Conservation (phyloP, 2,329 filamentous ascomycete genomes). For the Ascochyta viciae-villosae region DNA sequence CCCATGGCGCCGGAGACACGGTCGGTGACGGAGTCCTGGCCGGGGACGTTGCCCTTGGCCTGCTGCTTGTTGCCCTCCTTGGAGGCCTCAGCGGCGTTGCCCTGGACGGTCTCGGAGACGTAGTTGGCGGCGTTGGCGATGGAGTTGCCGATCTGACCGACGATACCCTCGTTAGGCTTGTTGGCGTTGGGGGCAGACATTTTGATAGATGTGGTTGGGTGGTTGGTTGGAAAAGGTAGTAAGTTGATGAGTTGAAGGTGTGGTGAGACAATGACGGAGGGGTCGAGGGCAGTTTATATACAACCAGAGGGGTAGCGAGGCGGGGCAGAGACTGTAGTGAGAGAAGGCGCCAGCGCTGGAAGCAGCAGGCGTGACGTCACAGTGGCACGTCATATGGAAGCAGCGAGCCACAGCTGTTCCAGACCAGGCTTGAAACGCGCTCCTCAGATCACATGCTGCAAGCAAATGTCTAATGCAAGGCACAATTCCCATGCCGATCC, state of each 20-base stretch:
- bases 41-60: constrained; percentile 65
- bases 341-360: constrained; percentile 12
- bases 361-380: constrained; percentile 18
- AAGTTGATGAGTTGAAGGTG: constrained; percentile 23
- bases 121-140: constrained; percentile 69
- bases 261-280: constrained; percentile 23
- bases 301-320: constrained; percentile 9
- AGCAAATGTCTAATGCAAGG: constrained; percentile 18
- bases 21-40: constrained; percentile 48
- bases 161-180: constrained; percentile 53
- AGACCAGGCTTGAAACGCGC: constrained; percentile 16
- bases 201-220: constrained; percentile 31
- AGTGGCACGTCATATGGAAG: constrained; percentile 10
- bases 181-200: constrained; percentile 56
- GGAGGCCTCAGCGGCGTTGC: constrained; percentile 62
- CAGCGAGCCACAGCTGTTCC: constrained; percentile 16
- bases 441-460: constrained; percentile 19
- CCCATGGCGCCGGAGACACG: constrained; percentile 62
- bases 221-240: constrained; percentile 17
- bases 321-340: constrained; percentile 11
- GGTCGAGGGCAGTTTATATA: constrained; percentile 25
- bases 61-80: constrained; percentile 73
- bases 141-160: constrained; percentile 51
- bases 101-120: constrained; percentile 69
- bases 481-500: constrained; percentile 20